Percentiles rank a stretch among this genome's conserved stretches.
phyloP scores from a whole-genome alignment of 1,284 basidiomycete species.

The Phlebopus sp. region DNA sequence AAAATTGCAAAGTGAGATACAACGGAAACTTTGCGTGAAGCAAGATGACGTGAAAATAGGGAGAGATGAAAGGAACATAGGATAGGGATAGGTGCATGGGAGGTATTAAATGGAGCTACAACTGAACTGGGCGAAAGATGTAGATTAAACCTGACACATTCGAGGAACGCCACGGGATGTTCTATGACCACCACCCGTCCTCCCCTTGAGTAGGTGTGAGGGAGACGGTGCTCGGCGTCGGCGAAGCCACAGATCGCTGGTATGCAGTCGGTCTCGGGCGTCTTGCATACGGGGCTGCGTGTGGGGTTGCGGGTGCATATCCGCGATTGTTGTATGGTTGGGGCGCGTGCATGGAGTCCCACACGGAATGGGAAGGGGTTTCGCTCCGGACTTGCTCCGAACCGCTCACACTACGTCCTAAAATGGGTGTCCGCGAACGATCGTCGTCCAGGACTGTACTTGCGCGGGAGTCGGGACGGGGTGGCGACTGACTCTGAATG shows the following conservation, averaged over 20 bases:
- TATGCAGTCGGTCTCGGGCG: constrained; percentile 29
- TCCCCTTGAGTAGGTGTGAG: constrained; percentile 62
- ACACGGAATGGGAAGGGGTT: constrained; percentile 58
- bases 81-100: not conserved
- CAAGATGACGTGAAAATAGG: constrained; percentile 10
- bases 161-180: not conserved
- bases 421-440: constrained; percentile 40
- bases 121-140: not conserved
- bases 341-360: constrained; percentile 76
- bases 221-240: constrained; percentile 72
- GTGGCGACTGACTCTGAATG: constrained; percentile 34
- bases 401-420: constrained; percentile 22
- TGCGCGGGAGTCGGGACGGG: constrained; percentile 67
- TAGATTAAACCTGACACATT: not conserved
- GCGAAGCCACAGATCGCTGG: constrained; percentile 49
- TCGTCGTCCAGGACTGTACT: constrained; percentile 54
- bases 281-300: constrained; percentile 38
- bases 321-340: constrained; percentile 26
- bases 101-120: not conserved
- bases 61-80: not conserved
- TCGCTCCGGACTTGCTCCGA: constrained; percentile 34
- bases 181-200: constrained; percentile 74
- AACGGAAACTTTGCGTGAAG: constrained; percentile 1
- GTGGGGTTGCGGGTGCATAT: constrained; percentile 14
- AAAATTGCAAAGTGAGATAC: constrained; percentile 10